A percentile compares a stretch with the other conserved stretches of the same genome.
These are phyloP conservation scores for Colletotrichum scovillei DNA, from an alignment of 2,329 filamentous ascomycete genomes.

Conservation along the genomic window DNA sequence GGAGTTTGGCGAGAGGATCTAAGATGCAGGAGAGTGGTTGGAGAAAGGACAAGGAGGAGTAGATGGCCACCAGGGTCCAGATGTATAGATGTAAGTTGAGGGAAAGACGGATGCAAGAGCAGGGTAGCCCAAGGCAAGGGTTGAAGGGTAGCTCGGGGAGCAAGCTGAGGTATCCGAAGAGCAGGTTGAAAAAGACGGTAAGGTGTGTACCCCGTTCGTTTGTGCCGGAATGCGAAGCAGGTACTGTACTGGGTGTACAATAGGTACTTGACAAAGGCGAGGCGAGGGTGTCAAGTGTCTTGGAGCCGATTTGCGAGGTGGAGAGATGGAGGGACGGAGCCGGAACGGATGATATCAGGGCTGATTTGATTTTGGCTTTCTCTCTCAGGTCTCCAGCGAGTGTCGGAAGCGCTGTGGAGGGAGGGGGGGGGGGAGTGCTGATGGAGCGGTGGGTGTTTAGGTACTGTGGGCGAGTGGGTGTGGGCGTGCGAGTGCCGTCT, in stretches of 20 bases:
- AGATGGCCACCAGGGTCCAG: slow-evolving; percentile 32
- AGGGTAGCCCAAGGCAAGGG: slow-evolving; percentile 3
- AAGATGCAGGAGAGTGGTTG: neutral
- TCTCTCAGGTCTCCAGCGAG: neutral
- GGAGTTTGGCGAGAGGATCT: neutral
- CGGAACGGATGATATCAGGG: slow-evolving; percentile 25
- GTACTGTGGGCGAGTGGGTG: neutral
- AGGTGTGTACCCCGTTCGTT: neutral
- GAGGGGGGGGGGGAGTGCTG: neutral
- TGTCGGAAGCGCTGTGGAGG: neutral
- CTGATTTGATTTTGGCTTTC: neutral
- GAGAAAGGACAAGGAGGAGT: neutral
- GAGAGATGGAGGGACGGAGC: slow-evolving; percentile 28
- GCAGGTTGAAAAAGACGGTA: neutral
- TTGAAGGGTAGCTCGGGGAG: neutral
- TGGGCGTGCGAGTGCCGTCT: neutral
- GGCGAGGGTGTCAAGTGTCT: neutral
- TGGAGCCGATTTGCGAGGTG: neutral
- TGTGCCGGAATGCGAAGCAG: slow-evolving; percentile 1
- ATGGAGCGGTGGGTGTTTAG: neutral
- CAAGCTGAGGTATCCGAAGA: neutral
- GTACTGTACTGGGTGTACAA: too few relatives aligned
- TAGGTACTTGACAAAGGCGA: neutral
- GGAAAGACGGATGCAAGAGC: slow-evolving; percentile 4
- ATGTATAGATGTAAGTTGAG: slow-evolving; percentile 16